Evolutionary conservation across 2,329 filamentous ascomycete species (phyloP).

Genomic region (Chaetomium strumarium): DNA sequence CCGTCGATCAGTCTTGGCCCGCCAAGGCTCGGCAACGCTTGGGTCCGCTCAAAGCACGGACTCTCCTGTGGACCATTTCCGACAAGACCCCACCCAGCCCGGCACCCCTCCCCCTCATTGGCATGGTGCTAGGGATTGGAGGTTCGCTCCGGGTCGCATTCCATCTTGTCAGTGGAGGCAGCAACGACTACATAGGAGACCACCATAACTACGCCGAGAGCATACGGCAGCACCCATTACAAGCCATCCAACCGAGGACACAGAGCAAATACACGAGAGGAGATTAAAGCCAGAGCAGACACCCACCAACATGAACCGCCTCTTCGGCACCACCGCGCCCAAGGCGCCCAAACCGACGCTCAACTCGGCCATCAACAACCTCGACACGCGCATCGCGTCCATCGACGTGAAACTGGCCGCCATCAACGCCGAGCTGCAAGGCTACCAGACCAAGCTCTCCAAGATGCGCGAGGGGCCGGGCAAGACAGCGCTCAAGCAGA

Average conservation of each 20-base stretch:
- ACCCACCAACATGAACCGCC: constrained; percentile 68
- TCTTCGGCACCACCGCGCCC: constrained; percentile 78
- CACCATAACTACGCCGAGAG: no score
- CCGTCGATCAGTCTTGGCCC: no score
- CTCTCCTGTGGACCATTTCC: neutral
- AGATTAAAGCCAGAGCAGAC: neutral
- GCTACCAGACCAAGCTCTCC: constrained; percentile 79
- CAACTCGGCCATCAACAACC: constrained; percentile 73
- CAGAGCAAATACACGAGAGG: no score
- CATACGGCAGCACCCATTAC: no score
- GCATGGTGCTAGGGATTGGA: no score
- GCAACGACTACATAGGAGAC: no score
- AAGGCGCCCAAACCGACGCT: constrained; percentile 87
- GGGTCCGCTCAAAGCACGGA: neutral
- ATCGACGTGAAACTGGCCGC: constrained; percentile 94
- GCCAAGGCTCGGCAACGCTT: neutral
- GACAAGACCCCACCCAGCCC: neutral
- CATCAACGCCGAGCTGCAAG: constrained; percentile 81
- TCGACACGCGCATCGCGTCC: constrained; percentile 75
- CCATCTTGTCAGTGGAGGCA: no score
- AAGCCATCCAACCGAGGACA: no score
- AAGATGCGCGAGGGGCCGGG: constrained; percentile 96
- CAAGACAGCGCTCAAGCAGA: constrained; percentile 87
- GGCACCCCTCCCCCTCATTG: no score
- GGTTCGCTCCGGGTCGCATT: no score